Evolutionary conservation across 768 basidiomycete species (phyloP).

Genomic region (Leucosporidium scottii): DNA sequence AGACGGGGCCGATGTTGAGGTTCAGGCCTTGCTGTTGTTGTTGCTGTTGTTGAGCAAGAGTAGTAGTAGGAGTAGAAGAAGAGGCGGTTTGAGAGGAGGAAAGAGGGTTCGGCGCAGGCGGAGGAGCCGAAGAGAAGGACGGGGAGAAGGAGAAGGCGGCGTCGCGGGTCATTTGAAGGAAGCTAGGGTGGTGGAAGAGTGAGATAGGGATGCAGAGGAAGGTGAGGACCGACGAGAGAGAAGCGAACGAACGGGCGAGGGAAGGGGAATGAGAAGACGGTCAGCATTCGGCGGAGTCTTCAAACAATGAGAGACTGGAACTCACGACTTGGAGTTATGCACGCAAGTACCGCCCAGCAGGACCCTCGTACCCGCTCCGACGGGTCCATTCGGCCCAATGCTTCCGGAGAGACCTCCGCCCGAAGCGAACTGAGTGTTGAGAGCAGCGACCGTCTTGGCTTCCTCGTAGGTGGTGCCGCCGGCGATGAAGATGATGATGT

Average conservation of each 20-base stretch:
- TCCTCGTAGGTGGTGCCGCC: constrained; percentile 97
- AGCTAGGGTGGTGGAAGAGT: neutral
- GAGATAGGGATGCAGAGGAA: neutral
- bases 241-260: neutral
- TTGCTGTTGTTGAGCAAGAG: neutral
- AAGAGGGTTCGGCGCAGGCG: neutral
- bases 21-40: constrained; percentile 15
- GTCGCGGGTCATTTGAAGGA: neutral
- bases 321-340: constrained; percentile 86
- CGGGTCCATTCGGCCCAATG: constrained; percentile 13
- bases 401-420: constrained; percentile 10
- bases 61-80: neutral
- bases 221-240: neutral
- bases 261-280: neutral
- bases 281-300: neutral
- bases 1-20: constrained; percentile 25
- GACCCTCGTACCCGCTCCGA: constrained; percentile 62
- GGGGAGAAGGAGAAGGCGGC: neutral
- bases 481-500: constrained; percentile 92
- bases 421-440: constrained; percentile 65
- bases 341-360: constrained; percentile 90
- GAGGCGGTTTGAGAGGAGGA: no score
- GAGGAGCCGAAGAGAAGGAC: neutral
- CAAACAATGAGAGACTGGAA: neutral
- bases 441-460: constrained; percentile 69